Conservation (phyloP, 2,329 filamentous ascomycete species). For the Aspergillus fijiensis region DNA sequence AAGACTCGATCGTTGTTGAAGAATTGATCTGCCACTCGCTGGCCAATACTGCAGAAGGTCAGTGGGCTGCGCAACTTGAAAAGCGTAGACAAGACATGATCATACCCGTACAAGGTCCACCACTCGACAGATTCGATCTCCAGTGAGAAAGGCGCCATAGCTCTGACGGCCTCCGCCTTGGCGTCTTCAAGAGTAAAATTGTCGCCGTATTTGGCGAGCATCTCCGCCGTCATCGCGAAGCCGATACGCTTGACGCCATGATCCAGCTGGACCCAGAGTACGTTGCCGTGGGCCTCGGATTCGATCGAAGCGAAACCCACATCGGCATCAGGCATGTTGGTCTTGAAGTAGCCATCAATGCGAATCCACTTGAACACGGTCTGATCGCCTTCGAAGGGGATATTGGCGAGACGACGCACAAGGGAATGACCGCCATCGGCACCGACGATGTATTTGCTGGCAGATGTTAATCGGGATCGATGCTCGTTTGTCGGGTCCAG, state of each 20-base stretch:
- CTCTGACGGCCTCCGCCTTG: no score
- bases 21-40: no score
- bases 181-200: no score
- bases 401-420: slow-evolving; percentile 41
- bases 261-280: slow-evolving; percentile 33
- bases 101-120: no score
- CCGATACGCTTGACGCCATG: slow-evolving; percentile 22
- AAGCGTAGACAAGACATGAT: no score
- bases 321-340: slow-evolving; percentile 27
- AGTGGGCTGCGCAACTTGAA: no score
- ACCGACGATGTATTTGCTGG: slow-evolving; percentile 39
- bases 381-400: slow-evolving; percentile 33
- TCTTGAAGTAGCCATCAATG: slow-evolving; percentile 25
- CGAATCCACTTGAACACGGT: slow-evolving; percentile 19
- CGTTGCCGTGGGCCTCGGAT: slow-evolving; percentile 23
- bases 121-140: no score
- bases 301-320: slow-evolving; percentile 17
- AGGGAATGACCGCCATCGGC: slow-evolving; percentile 52
- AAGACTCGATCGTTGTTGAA: no score
- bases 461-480: neutral
- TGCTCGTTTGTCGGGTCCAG: no score
- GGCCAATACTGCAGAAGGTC: no score
- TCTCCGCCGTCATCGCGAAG: slow-evolving; percentile 20
- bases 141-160: no score
- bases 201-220: slow-evolving; percentile 19